A percentile compares a stretch with the other conserved stretches of the same genome.
Evolutionary conservation across 1,284 basidiomycete species (phyloP).

Genomic region (Athelia sp.): DNA sequence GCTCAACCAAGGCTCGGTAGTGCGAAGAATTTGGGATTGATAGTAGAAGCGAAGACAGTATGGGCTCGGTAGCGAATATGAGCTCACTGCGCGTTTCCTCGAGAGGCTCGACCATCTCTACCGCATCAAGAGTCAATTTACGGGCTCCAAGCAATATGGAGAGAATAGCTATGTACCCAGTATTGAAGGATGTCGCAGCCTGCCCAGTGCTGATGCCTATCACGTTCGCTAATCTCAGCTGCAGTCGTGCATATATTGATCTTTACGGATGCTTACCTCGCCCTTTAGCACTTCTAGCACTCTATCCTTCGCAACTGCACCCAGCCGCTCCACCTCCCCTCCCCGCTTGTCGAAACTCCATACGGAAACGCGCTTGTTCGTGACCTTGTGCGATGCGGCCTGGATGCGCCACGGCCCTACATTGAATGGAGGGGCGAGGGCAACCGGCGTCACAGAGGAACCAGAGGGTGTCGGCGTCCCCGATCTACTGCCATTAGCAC

Average conservation of each 20-base stretch:
- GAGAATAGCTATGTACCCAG: slow-evolving; percentile 49
- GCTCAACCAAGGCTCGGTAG: slow-evolving; percentile 55
- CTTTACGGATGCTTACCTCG: slow-evolving; percentile 53
- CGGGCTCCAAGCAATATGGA: background rate
- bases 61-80: slow-evolving; percentile 89
- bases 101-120: slow-evolving; percentile 96
- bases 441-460: slow-evolving; percentile 36
- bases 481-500: slow-evolving; percentile 42
- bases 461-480: slow-evolving; percentile 55
- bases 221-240: background rate
- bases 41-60: slow-evolving; percentile 74
- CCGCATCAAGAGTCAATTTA: background rate
- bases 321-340: slow-evolving; percentile 68
- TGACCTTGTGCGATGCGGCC: slow-evolving; percentile 81
- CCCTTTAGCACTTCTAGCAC: slow-evolving; percentile 81
- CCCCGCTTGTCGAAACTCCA: slow-evolving; percentile 87
- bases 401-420: slow-evolving; percentile 90
- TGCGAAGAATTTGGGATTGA: slow-evolving; percentile 65
- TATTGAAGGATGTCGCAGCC: slow-evolving; percentile 90
- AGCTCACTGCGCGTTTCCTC: slow-evolving; percentile 90
- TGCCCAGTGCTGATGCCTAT: slow-evolving; percentile 82
- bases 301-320: slow-evolving; percentile 59
- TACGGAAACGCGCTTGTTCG: slow-evolving; percentile 81
- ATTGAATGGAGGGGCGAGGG: slow-evolving; percentile 50
- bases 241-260: background rate